phyloP scores from a whole-genome alignment of 805 yeast species.

The Wickerhamomyces rabaulensis region DNA sequence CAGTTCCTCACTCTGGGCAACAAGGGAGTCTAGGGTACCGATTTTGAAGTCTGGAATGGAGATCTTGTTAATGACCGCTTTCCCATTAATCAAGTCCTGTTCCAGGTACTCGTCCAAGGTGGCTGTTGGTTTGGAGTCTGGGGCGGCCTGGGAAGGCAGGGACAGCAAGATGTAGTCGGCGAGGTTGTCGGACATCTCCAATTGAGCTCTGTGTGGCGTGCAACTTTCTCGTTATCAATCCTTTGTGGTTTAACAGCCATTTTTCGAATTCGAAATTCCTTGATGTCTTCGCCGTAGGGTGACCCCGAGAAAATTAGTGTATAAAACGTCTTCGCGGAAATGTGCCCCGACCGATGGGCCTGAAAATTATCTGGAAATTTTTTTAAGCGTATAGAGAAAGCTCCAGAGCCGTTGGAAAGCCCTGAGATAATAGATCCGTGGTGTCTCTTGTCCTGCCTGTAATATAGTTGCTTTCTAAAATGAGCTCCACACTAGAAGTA shows the following conservation, averaged over 20 bases:
- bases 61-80: conserved; percentile 50
- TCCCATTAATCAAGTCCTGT: conserved; percentile 49
- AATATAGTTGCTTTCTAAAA: conserved; percentile 4
- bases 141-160: conserved; percentile 49
- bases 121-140: conserved; percentile 42
- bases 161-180: conserved; percentile 51
- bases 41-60: conserved; percentile 83
- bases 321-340: not conserved
- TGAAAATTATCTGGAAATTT: not conserved
- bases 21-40: conserved; percentile 89
- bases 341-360: not conserved
- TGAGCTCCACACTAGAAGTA: conserved; percentile 62
- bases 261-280: not conserved
- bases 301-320: not conserved
- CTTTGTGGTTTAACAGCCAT: not conserved
- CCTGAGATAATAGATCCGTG: not conserved
- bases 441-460: not conserved
- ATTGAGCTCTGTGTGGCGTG: not conserved
- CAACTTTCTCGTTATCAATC: not conserved
- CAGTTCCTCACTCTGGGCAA: conserved; percentile 86
- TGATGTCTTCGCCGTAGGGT: not conserved
- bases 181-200: conserved; percentile 26
- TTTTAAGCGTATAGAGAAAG: not conserved
- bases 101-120: conserved; percentile 50
- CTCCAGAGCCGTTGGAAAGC: not conserved